These are phyloP conservation scores for Globisporangium splendens DNA, from an alignment of 352 stramenopile genomes.

Conservation along the genomic window DNA sequence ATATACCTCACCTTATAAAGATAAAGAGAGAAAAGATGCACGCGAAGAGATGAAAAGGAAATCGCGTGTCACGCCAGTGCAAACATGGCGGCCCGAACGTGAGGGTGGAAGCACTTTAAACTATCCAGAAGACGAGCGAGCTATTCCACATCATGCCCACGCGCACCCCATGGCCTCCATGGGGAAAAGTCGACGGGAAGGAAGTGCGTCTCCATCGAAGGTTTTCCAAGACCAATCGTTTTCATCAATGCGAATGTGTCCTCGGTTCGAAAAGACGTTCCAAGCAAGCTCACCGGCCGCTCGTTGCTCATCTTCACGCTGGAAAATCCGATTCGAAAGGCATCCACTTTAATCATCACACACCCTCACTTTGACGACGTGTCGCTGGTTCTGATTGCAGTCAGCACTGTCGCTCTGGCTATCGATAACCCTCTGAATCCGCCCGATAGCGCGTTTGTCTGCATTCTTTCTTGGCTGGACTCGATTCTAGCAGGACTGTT, in stretches of 20 bases:
- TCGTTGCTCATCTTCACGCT: constrained; percentile 45
- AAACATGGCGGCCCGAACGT: constrained; percentile 13
- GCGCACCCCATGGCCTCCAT: constrained; percentile 2
- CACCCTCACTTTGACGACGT: constrained; percentile 74
- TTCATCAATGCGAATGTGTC: neutral
- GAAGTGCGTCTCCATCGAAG: constrained; percentile 12
- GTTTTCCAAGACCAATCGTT: constrained; percentile 30
- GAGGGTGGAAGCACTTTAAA: neutral
- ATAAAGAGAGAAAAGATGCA: too few relatives aligned
- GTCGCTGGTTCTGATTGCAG: constrained; percentile 67
- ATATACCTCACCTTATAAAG: too few relatives aligned
- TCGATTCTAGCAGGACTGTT: constrained; percentile 79
- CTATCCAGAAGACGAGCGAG: constrained; percentile 7
- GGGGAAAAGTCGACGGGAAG: constrained; percentile 21
- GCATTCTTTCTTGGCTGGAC: constrained; percentile 59
- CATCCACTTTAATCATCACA: constrained; percentile 40
- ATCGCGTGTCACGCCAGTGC: constrained; percentile 21
- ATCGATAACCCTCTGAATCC: constrained; percentile 72
- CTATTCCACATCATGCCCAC: constrained; percentile 2
- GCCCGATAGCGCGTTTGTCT: constrained; percentile 37
- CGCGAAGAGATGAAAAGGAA: constrained; percentile 32
- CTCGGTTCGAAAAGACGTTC: constrained; percentile 5
- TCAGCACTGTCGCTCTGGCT: constrained; percentile 68
- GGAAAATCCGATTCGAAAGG: constrained; percentile 48
- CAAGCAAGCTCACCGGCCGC: constrained; percentile 22